Evolutionary conservation across 202 grass and related monocot species (phyloP).

Genomic region (Dendrocalamus latiflorus): DNA sequence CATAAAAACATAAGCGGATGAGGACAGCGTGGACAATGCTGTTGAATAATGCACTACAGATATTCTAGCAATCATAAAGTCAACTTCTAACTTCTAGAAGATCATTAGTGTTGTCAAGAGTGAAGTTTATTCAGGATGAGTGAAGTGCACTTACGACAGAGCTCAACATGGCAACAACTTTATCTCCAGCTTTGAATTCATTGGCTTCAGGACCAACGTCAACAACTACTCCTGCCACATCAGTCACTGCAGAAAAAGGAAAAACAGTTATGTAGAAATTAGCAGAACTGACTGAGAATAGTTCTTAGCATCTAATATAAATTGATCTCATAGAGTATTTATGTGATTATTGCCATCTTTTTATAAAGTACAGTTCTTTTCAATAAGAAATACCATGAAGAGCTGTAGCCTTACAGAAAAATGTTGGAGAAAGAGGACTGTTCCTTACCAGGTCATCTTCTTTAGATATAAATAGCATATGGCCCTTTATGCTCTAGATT

Average conservation of each 20-base stretch:
- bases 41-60: not conserved
- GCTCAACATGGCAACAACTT: constrained; percentile 42
- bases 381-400: not conserved
- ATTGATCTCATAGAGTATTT: not conserved
- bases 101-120: not conserved
- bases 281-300: not conserved
- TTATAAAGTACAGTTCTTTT: not conserved
- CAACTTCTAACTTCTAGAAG: not conserved
- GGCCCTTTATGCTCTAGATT: not conserved
- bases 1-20: not conserved
- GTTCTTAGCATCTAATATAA: not conserved
- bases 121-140: not conserved
- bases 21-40: not conserved
- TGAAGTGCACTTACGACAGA: constrained; percentile 17
- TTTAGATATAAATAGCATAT: not conserved
- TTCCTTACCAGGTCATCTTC: not conserved
- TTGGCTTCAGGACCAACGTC: constrained; percentile 44
- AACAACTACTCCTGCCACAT: constrained; percentile 55
- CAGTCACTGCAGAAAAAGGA: constrained; percentile 28
- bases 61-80: not conserved
- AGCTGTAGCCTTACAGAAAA: not conserved
- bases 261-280: not conserved
- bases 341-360: not conserved
- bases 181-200: constrained; percentile 46
- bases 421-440: not conserved